Percentiles rank a stretch among this genome's conserved stretches.
Conservation (phyloP, 768 basidiomycete species). For the Suillus hirtellus region DNA sequence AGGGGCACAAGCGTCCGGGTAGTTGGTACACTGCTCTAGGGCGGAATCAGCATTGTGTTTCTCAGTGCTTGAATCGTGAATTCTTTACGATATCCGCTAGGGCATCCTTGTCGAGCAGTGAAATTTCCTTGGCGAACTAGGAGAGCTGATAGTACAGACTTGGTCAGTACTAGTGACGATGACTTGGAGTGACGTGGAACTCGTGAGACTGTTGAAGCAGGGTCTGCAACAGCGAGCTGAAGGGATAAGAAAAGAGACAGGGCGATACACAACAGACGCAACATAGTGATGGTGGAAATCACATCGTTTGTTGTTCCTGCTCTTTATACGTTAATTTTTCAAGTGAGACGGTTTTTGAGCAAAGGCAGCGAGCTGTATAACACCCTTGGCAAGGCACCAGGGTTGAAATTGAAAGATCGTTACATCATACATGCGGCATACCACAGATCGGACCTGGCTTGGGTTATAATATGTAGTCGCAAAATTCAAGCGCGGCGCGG, state of each 20-base stretch:
- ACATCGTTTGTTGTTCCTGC: neutral
- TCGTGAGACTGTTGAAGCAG: neutral
- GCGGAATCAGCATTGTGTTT: too few species aligned
- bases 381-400: slow-evolving; percentile 7
- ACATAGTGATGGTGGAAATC: neutral
- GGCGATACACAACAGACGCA: neutral
- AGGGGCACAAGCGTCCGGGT: slow-evolving; percentile 18
- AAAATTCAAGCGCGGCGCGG: neutral
- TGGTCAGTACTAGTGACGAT: neutral
- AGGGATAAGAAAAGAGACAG: slow-evolving; percentile 1
- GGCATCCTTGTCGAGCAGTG: neutral
- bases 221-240: slow-evolving; percentile 2
- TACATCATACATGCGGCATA: neutral
- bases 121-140: neutral
- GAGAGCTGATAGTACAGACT: neutral
- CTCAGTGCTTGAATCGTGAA: neutral
- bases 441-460: neutral
- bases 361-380: neutral
- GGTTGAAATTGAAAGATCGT: neutral
- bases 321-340: neutral
- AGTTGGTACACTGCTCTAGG: slow-evolving; percentile 18
- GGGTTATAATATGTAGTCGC: neutral
- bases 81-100: neutral
- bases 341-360: neutral
- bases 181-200: neutral